Base-by-base conservation (phyloP, 345 rosid genomes). In the Carallia pectinifolia region DNA sequence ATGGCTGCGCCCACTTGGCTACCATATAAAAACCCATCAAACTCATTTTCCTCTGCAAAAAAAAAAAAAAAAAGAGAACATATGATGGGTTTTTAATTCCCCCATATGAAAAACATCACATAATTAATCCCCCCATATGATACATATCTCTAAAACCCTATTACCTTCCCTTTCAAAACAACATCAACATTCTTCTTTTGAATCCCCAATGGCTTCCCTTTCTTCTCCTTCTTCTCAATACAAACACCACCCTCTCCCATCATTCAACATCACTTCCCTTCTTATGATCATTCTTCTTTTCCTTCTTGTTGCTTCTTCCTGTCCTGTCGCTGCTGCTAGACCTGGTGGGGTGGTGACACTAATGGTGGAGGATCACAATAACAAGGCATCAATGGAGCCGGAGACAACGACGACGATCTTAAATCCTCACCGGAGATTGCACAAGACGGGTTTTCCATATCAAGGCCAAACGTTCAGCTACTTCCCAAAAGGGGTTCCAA, bases 401-500 rank as follows among this genome's bases (percentile, higher is more conserved):
- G 73, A 56, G 66, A 8, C 16, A 16, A 33, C 16, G 16, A 18
- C 16, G 50, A 33, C 16, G 16, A 18, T 36, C 31, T 0, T 44
- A 71, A 36, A 47, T 66, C 56, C 66, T 33, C 68, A 68, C 53
- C 72, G 64, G 69, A 59, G 74, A 67, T 61, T 74, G 75, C 33
- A 80, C 73, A 73, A 66, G 65, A 84, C 81, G 6, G 61, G 86
- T 40, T 88, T 88, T 69, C 40, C 44, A 44, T 77, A 75, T 64
- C 37, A 76, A 66, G 88, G 67, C 38, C 81, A 64, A 76, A 61
- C 82, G 62, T 88, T 88, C 84, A 85, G 85, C 80, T 94, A 75
- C 87, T 77, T 94, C 54, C 98, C 97, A 6, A 91, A 91, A 76
- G 91, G 91, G 1, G 74, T 74, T 6, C 80, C 86, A 1, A 67